Percentiles rank a stretch among this genome's conserved stretches.
Evolutionary conservation across 176 grass and related monocot species (phyloP).

Genomic region (Carex pumila): DNA sequence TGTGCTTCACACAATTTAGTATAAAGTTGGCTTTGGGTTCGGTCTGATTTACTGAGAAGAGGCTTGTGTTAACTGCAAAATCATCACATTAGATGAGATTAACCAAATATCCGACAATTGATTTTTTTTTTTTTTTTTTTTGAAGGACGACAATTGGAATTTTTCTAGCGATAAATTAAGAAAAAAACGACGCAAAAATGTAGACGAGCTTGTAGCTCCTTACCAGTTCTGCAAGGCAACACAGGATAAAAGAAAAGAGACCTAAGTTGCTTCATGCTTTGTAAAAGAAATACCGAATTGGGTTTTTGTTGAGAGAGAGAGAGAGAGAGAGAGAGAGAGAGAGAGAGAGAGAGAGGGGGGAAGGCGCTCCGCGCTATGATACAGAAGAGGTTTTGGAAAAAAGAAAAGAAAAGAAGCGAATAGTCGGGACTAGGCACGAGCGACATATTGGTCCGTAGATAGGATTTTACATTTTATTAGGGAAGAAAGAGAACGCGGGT

Average conservation of each 20-base stretch:
- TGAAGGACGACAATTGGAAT: background rate
- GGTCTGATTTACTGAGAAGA: background rate
- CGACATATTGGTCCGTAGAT: background rate
- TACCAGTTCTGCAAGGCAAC: constrained; percentile 15
- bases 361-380: background rate
- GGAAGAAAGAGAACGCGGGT: background rate
- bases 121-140: too few species aligned
- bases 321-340: background rate
- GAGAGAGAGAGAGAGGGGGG: background rate
- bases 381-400: constrained; percentile 8
- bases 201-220: background rate
- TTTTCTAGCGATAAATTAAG: too few species aligned
- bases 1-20: background rate
- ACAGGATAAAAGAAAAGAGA: background rate
- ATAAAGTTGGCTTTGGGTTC: background rate
- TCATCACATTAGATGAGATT: background rate
- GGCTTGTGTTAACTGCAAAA: background rate
- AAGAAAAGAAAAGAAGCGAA: background rate
- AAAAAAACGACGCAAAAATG: background rate
- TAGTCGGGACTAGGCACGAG: constrained; percentile 8
- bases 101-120: background rate
- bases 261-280: background rate
- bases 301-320: background rate
- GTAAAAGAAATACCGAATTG: background rate
- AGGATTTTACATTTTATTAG: constrained; percentile 9